Percentiles rank a stretch among this genome's conserved stretches.
Evolutionary conservation across 345 rosid species (phyloP).

Genomic region (Cardiospermum halicacabum): DNA sequence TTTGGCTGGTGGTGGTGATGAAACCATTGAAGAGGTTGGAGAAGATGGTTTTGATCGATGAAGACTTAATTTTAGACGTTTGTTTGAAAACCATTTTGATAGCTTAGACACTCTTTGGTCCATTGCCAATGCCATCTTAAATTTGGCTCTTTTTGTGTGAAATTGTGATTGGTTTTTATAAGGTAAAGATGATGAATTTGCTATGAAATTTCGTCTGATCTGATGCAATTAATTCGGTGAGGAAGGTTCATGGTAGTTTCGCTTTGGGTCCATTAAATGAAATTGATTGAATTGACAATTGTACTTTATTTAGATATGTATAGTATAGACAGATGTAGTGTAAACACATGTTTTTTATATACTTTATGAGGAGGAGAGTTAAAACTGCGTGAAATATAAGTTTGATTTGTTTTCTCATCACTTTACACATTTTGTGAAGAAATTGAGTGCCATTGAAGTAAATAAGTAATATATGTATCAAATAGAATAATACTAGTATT

Average conservation of each 20-base stretch:
- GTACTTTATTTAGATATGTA: not conserved
- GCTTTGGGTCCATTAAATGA: constrained; percentile 10
- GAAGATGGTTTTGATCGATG: constrained; percentile 26
- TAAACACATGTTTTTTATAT: not conserved
- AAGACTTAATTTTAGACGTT: constrained; percentile 24
- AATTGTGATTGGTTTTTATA: not conserved
- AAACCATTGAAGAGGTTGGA: constrained; percentile 13
- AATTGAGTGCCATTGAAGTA: too few species aligned
- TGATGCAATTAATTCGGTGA: not conserved
- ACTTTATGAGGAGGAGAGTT: not conserved
- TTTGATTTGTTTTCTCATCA: too few species aligned
- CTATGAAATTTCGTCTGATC: constrained; percentile 13
- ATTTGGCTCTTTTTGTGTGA: too few species aligned
- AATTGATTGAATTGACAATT: not conserved
- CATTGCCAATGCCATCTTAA: too few species aligned
- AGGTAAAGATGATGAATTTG: not conserved
- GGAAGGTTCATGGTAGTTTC: constrained; percentile 40
- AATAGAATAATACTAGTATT: too few species aligned
- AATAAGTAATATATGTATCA: too few species aligned
- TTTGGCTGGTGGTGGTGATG: not conserved
- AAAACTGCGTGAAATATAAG: not conserved
- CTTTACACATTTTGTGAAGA: too few species aligned
- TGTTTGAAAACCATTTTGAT: constrained; percentile 32
- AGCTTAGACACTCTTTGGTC: constrained; percentile 19
- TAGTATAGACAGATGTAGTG: too few species aligned